Percentiles rank a stretch among this genome's conserved stretches.
Evolutionary conservation across 129 eudicot species (phyloP).

Genomic region (Flaveria ramosissima): DNA sequence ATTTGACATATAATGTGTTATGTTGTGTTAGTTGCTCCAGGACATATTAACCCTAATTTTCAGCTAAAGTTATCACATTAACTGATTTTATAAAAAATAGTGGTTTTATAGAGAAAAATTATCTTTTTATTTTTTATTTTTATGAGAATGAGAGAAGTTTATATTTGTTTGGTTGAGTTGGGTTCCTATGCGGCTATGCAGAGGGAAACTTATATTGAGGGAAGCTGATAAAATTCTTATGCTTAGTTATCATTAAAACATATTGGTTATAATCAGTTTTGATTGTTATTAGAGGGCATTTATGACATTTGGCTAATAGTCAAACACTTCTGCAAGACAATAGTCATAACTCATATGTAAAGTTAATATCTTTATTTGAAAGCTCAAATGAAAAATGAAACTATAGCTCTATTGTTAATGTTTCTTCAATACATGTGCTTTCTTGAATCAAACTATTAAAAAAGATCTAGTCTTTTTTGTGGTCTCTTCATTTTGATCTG

Average conservation of each 20-base stretch:
- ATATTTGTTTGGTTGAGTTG: background rate
- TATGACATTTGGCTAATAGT: background rate
- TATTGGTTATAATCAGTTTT: background rate
- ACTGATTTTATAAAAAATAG: background rate
- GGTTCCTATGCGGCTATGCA: no score
- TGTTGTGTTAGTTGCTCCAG: background rate
- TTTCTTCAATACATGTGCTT: background rate
- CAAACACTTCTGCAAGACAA: background rate
- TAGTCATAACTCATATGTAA: background rate
- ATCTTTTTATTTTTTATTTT: background rate
- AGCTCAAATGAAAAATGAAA: background rate
- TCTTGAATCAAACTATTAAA: background rate
- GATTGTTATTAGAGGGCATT: background rate
- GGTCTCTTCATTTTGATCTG: slow-evolving; percentile 2
- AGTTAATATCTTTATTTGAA: slow-evolving; percentile 11
- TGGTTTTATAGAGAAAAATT: background rate
- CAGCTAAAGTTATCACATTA: slow-evolving; percentile 4
- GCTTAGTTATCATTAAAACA: background rate
- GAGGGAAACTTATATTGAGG: no score
- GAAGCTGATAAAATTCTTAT: background rate
- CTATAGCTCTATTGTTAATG: background rate
- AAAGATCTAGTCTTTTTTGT: background rate
- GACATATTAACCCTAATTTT: background rate
- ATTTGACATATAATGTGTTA: slow-evolving; percentile 9
- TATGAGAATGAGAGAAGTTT: background rate